Conservation (phyloP, 1,139 yeast genomes). For the Pichia sp. region DNA sequence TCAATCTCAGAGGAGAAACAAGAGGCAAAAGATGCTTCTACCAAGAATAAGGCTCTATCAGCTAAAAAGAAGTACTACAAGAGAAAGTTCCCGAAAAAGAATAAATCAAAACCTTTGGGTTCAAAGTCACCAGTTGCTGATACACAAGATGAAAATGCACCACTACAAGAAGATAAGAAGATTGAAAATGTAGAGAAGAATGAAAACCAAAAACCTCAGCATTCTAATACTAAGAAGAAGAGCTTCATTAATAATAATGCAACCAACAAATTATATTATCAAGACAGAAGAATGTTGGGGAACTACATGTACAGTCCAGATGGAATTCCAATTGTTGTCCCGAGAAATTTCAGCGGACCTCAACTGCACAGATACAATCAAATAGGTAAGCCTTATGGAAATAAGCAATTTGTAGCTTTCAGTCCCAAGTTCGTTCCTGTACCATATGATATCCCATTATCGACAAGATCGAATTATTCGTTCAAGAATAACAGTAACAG, state of each 20-base stretch:
- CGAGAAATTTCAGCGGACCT: background rate
- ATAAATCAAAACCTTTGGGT: background rate
- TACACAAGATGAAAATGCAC: background rate
- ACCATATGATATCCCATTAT: conserved; percentile 9
- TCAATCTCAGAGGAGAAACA: background rate
- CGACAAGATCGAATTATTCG: conserved; percentile 8
- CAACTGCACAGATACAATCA: background rate
- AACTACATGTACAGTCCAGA: conserved; percentile 2
- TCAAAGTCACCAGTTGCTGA: background rate
- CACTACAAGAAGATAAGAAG: background rate
- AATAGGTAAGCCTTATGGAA: background rate
- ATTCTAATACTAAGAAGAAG: background rate
- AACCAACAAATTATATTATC: background rate
- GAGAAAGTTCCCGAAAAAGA: background rate
- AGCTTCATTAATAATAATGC: background rate
- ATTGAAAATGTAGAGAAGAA: background rate
- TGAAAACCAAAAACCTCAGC: background rate
- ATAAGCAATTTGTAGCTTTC: conserved; percentile 1
- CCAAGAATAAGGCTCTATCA: background rate
- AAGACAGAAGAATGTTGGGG: background rate
- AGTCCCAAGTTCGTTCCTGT: conserved; percentile 7
- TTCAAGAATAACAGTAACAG: conserved; percentile 5
- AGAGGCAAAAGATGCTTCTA: background rate
- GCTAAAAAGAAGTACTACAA: conserved; percentile 2
- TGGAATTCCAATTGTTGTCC: conserved; percentile 1